These are phyloP conservation scores for Cucumis hystrix DNA, from an alignment of 306 rosid species.

Conservation along the genomic window DNA sequence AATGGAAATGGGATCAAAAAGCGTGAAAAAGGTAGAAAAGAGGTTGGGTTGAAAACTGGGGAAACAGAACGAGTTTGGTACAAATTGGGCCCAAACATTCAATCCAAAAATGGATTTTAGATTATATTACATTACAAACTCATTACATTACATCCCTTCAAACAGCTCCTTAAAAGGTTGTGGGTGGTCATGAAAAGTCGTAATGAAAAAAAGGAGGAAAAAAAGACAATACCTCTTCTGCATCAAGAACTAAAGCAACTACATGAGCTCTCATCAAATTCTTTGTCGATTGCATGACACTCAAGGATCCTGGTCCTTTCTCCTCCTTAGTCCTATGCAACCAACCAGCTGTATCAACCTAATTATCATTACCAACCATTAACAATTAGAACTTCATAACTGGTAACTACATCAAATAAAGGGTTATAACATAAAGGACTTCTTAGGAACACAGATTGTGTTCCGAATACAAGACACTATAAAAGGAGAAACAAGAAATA, in stretches of 20 bases:
- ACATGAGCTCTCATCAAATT: slow-evolving; percentile 91
- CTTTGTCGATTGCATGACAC: slow-evolving; percentile 87
- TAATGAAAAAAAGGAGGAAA: background rate
- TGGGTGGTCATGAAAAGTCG: slow-evolving; percentile 5
- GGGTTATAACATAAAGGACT: background rate
- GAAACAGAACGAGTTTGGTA: no score
- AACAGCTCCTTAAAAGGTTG: background rate
- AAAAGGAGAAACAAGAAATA: background rate
- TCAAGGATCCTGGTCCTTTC: slow-evolving; percentile 87
- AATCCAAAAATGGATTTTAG: no score
- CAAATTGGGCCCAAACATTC: no score
- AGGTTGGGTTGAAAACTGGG: no score
- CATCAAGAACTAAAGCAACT: slow-evolving; percentile 89
- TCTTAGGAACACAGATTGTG: background rate
- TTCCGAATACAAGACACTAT: background rate
- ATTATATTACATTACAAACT: no score
- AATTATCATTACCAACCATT: background rate
- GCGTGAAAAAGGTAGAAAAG: no score
- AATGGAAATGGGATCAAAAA: no score
- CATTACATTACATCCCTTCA: background rate
- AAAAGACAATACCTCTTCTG: slow-evolving; percentile 39
- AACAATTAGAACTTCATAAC: background rate
- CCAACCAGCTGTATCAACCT: slow-evolving; percentile 99
- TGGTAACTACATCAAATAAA: background rate
- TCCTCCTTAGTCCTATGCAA: slow-evolving; percentile 75